A percentile compares a stretch with the other conserved stretches of the same genome.
Evolutionary conservation across 1,139 yeast species (phyloP).

Genomic region (Insectozyma bohioensis): DNA sequence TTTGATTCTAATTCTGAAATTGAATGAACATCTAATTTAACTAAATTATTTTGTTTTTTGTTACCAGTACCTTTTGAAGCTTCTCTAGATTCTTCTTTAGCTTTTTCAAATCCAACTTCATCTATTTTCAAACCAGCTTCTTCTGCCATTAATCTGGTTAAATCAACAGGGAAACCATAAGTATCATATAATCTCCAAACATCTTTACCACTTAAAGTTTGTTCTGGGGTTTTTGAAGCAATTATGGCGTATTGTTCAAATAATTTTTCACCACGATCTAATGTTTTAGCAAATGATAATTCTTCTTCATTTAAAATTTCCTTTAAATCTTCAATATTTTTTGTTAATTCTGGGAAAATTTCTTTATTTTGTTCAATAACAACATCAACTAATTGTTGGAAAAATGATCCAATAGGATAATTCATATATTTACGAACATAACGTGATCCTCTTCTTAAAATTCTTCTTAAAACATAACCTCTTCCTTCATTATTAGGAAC

Average conservation of each 20-base stretch:
- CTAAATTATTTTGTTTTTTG: slow-evolving; percentile 56
- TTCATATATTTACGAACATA: slow-evolving; percentile 95
- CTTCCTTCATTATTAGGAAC: slow-evolving; percentile 99
- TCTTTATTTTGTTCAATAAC: slow-evolving; percentile 84
- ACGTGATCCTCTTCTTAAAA: slow-evolving; percentile 96
- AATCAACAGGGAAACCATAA: slow-evolving; percentile 99
- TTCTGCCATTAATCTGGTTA: slow-evolving; percentile 97
- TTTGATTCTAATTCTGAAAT: slow-evolving; percentile 63
- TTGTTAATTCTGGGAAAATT: slow-evolving; percentile 85
- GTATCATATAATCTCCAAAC: slow-evolving; percentile 99
- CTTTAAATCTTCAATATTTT: slow-evolving; percentile 70
- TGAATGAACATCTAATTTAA: slow-evolving; percentile 90
- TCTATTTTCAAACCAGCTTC: slow-evolving; percentile 95
- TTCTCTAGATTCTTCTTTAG: slow-evolving; percentile 84
- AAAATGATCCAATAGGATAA: slow-evolving; percentile 92
- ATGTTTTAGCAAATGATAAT: slow-evolving; percentile 87
- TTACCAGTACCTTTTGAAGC: slow-evolving; percentile 87
- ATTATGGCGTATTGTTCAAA: slow-evolving; percentile 89
- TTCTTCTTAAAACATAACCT: slow-evolving; percentile 96
- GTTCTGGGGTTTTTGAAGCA: slow-evolving; percentile 74
- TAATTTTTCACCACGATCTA: slow-evolving; percentile 96
- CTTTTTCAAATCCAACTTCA: slow-evolving; percentile 86
- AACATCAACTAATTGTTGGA: slow-evolving; percentile 89
- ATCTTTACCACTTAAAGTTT: slow-evolving; percentile 84
- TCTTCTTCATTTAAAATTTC: slow-evolving; percentile 97